Evolutionary conservation across 106 monocot species (phyloP), one percentile per base, ranked within the genome.

Genomic region (Dendrobium catenatum): DNA sequence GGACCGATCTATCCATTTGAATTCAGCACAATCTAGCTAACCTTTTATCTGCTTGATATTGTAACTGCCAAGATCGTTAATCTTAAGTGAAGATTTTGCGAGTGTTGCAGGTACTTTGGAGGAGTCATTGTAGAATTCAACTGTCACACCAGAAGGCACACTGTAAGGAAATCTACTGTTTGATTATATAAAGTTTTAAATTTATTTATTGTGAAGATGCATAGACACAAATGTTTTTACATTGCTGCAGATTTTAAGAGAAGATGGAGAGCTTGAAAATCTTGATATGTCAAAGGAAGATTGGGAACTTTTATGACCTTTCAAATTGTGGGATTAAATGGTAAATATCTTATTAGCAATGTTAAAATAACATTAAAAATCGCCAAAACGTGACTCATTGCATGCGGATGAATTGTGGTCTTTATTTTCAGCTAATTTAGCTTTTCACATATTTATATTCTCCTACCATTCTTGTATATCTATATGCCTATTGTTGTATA

Each of bases 41-140:
- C 37, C 37, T 37, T 37, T 37, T 37, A 3, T 37, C 37, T 37
- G 37, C 37, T 37, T 37, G 37, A 37, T 37, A 48, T 9, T 68
- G 18, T 77, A 11, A 31, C 31, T 26, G 40, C 16, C n/a, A 10
- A 22, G 19, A 61, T 61, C 37, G 3, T 15, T 55, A 31, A 77
- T 61, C 22, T 54, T 26, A 18, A 24, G 37, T 37, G 68, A 46
- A 77, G 31, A 31, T 31, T 31, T 31, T 31, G 31, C 1, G 31
- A 31, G 22, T 61, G 41, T 58, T 82, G 59, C 82, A 91, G 93
- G 91, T 93, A 86, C 77, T 80, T 80, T 72, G 93, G 84, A 78
- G 89, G 87, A 82, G 80, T 81, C 55, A 89, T 93, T 79, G 80
- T 73, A 44, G 86, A 84, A 11, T 93, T 89, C 77, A 82, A 93